Conservation (phyloP, 2,329 filamentous ascomycete genomes). For the Incumbomyces delicatus region DNA sequence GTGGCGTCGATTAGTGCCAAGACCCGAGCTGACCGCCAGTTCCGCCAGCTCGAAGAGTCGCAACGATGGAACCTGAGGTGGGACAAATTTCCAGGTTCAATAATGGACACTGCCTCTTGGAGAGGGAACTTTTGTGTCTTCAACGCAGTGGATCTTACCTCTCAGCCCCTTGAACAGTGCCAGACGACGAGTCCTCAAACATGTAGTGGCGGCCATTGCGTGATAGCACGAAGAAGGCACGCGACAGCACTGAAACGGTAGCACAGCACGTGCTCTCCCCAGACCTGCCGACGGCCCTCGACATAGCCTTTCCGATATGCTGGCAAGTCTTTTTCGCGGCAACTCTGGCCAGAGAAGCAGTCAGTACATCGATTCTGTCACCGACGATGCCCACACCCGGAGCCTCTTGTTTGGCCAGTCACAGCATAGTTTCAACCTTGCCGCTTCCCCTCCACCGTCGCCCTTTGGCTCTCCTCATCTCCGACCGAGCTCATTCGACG, state of each 20-base stretch:
- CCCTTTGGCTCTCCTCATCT: conserved; percentile 30
- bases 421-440: conserved; percentile 34
- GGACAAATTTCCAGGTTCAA: too few relatives aligned
- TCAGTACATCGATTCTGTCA: conserved; percentile 31
- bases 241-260: not conserved
- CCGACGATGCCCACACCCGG: conserved; percentile 40
- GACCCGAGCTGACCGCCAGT: too few relatives aligned
- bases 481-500: conserved; percentile 36
- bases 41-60: too few relatives aligned
- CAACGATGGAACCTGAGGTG: too few relatives aligned
- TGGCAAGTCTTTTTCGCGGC: conserved; percentile 5
- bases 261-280: conserved; percentile 4
- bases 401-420: conserved; percentile 34
- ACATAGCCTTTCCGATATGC: conserved; percentile 3
- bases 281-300: not conserved
- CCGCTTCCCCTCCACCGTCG: conserved; percentile 27
- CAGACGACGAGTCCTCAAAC: not conserved
- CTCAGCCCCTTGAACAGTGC: too few relatives aligned
- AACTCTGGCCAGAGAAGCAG: conserved; percentile 1
- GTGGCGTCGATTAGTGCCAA: too few relatives aligned
- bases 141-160: too few relatives aligned
- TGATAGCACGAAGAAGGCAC: not conserved
- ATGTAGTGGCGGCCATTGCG: not conserved
- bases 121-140: too few relatives aligned
- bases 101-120: too few relatives aligned